Base-by-base conservation (phyloP, 192 early-diverging fungal species). In the Coemansia pectinata region DNA sequence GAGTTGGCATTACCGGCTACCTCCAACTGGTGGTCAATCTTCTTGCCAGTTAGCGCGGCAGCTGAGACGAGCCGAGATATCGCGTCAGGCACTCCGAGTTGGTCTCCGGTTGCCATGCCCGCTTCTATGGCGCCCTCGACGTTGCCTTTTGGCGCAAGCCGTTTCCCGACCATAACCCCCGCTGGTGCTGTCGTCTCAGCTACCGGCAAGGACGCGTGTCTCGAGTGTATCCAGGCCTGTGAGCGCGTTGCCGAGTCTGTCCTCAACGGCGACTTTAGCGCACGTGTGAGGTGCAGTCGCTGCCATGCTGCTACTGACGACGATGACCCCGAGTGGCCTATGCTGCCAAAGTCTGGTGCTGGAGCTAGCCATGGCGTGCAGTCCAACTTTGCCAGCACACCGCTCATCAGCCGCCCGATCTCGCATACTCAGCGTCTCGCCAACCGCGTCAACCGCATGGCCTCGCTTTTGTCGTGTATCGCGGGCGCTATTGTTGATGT, bases 401-500 rank as follows among this genome's bases (percentile, higher is more conserved):
- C 81, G 9, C 63, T 76, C 25, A 76, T 73, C 40, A 61, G 44
- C 10, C 73, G 71, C 23, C 81, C 81, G 0, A 25, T 48, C 9
- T 70, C 70, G 15, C 81, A 84, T 25, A 84, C 81, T 11, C 73
- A 76, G 73, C 44, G 66, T 5, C 71, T 84, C 39, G 81, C 77
- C 15, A 84, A 79, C 62, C 73, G 77, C 50, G 77, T 84, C 48
- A 84, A 84, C 64, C 70, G 73, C 67, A 84, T 84, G 81, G 73
- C 77, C 2, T 84, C 81, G 63, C 73, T 84, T 15, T 62, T 84
- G 45, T 67, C 69, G 11, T 76, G 65, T 79, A 74, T 84, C 36
- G 76, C 81, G 9, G 63, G 62, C 44, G 88, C 91, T 64, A 87
- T 93, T 11, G 87, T 88, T 15, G 85, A 87, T 41, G 91, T 93